Percentiles rank a stretch among this genome's conserved stretches.
Evolutionary conservation across 441 rosid genomes (phyloP).

Genomic region (Erysimum cheiri): DNA sequence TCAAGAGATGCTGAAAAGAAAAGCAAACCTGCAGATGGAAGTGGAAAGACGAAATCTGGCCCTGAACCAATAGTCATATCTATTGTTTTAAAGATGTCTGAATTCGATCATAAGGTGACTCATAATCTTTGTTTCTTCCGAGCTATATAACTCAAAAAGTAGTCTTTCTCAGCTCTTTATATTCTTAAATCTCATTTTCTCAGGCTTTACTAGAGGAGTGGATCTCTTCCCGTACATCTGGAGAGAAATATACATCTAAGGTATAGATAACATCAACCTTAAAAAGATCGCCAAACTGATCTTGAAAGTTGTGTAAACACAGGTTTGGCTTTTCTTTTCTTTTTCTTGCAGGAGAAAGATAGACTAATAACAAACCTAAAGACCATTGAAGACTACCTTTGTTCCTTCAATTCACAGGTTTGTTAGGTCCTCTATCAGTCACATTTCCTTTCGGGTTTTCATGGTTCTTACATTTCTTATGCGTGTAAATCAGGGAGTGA

Average conservation of each 20-base stretch:
- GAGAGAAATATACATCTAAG: slow-evolving; percentile 70
- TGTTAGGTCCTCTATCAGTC: background rate
- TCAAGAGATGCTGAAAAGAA: slow-evolving; percentile 45
- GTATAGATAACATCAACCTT: slow-evolving; percentile 47
- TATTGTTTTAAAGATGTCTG: slow-evolving; percentile 89
- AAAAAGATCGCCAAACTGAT: background rate
- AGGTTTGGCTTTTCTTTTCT: background rate
- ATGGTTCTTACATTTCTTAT: background rate
- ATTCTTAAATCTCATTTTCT: slow-evolving; percentile 23
- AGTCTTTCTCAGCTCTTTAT: slow-evolving; percentile 4
- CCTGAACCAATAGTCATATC: slow-evolving; percentile 86
- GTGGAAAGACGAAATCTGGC: slow-evolving; percentile 64
- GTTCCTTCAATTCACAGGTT: slow-evolving; percentile 89
- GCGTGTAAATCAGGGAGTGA: slow-evolving; percentile 41
- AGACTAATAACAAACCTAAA: slow-evolving; percentile 74
- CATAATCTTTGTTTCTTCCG: background rate
- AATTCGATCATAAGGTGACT: slow-evolving; percentile 90
- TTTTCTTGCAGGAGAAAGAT: slow-evolving; percentile 69
- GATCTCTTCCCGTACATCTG: slow-evolving; percentile 68
- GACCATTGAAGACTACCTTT: slow-evolving; percentile 87
- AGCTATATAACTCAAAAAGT: background rate
- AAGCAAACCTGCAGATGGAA: slow-evolving; percentile 37
- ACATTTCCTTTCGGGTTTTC: background rate
- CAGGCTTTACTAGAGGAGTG: slow-evolving; percentile 97
- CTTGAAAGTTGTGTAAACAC: slow-evolving; percentile 16